phyloP scores from a whole-genome alignment of 305 asterid species.

The Galium porrigens region DNA sequence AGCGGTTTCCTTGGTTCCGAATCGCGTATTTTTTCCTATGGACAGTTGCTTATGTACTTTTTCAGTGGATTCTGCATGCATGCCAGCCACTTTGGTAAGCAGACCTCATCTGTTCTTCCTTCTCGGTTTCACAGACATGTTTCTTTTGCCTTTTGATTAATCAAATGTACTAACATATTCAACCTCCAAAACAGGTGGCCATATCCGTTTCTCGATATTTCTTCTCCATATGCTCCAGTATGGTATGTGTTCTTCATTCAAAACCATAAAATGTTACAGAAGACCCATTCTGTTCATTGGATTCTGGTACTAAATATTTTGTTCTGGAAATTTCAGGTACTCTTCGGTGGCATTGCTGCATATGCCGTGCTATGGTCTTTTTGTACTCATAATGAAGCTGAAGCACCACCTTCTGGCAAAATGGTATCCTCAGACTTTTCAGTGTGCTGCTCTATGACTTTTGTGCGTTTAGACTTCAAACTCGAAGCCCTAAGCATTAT shows the following conservation, averaged over 20 bases:
- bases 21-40: slow-evolving; percentile 76
- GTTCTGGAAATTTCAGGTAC: slow-evolving; percentile 38
- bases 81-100: slow-evolving; percentile 55
- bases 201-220: slow-evolving; percentile 82
- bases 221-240: slow-evolving; percentile 72
- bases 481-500: neutral
- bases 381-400: slow-evolving; percentile 53
- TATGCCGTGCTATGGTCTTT: slow-evolving; percentile 77
- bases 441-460: slow-evolving; percentile 18
- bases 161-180: neutral
- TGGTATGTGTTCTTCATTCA: slow-evolving; percentile 39
- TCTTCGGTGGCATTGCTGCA: slow-evolving; percentile 84
- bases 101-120: neutral
- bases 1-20: slow-evolving; percentile 94
- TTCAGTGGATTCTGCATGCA: slow-evolving; percentile 80
- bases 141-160: neutral
- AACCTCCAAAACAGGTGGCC: slow-evolving; percentile 70
- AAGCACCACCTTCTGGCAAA: slow-evolving; percentile 56
- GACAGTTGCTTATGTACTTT: slow-evolving; percentile 57
- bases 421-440: slow-evolving; percentile 74
- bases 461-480: neutral
- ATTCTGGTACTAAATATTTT: neutral
- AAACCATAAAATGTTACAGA: neutral
- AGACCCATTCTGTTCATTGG: neutral
- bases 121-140: neutral